Evolutionary conservation across 495 filamentous ascomycete genomes (phyloP), one percentile per base, ranked within the genome.

Genomic region (Thermothielavioides terrestris): DNA sequence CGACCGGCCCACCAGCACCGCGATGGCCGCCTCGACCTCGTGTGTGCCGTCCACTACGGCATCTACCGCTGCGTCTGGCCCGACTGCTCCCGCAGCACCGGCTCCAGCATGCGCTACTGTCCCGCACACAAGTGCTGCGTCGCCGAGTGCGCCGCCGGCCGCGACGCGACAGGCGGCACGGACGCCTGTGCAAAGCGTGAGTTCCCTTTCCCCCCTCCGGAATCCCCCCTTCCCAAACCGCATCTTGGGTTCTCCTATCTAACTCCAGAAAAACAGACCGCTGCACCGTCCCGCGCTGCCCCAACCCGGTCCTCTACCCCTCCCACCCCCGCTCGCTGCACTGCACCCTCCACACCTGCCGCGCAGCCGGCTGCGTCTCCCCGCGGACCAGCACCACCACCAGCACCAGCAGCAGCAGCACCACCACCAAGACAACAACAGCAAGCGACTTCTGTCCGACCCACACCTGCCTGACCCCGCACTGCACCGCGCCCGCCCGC

Each of bases 1-100:
- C 47, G 53, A 1, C 48, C 48, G 10, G 39, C 35, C 53, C 31
- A 55, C 23, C 42, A 31, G 2, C 43, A 48, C 47, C 53, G 48
- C 28, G 37, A 47, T 25, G 48, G 48, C 12, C 18, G 6, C 15
- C 40, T 50, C 28, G 53, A 50, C 43, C n/a, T 42, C 15, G 40
- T 50, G 25, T 55, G 53, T 42, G 43, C 37, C 10, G 48, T 44
- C 23, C 53, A 55, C 47, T 55, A 55, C 48, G 42, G 48, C 35
- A 55, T 28, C 30, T 21, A 20, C 41, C 49, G 37, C 31, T 55
- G 53, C 28, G n/a, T 27, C 11, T 22, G 8, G 27, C 4, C 35
- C 8, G 42, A 32, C 14, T 55, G 53, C 42, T 17, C 52, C 1
- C 39, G 52, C 15, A 17, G 34, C 25, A 46, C 47, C 5, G 23